Percentiles rank a stretch among this genome's conserved stretches.
These are phyloP conservation scores for Leptographium flavum DNA, from an alignment of 2,329 filamentous ascomycete genomes.

Conservation along the genomic window DNA sequence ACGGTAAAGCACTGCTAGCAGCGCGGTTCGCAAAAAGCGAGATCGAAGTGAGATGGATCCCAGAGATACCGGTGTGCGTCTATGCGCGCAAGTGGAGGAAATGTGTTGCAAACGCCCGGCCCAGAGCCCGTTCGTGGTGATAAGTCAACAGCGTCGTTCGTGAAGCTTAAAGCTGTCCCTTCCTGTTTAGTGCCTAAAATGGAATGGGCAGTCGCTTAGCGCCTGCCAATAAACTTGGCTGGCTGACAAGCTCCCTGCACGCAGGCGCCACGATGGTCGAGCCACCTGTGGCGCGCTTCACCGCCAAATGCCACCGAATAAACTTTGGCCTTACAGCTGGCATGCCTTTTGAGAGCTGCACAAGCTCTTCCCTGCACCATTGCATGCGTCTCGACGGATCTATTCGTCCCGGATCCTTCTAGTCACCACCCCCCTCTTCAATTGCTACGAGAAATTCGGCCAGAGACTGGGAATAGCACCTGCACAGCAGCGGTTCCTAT, in stretches of 20 bases:
- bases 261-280: not conserved
- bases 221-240: not conserved
- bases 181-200: slow-evolving; percentile 9
- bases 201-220: not conserved
- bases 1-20: slow-evolving; percentile 4
- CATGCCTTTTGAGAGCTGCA: too few species aligned
- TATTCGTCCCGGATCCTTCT: too few species aligned
- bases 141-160: not conserved
- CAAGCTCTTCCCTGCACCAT: too few species aligned
- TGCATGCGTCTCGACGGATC: too few species aligned
- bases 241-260: not conserved
- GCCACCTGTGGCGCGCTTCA: not conserved
- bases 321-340: not conserved
- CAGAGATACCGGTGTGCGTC: not conserved
- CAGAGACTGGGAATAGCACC: not conserved
- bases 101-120: not conserved
- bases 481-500: too few species aligned
- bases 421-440: too few species aligned
- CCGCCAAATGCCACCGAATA: not conserved
- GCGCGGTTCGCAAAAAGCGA: not conserved
- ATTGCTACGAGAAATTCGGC: not conserved
- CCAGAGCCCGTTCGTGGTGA: not conserved
- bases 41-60: not conserved
- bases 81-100: not conserved
- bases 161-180: slow-evolving; percentile 14